Conservation (phyloP, 768 basidiomycete species). For the Suillus subaureus region DNA sequence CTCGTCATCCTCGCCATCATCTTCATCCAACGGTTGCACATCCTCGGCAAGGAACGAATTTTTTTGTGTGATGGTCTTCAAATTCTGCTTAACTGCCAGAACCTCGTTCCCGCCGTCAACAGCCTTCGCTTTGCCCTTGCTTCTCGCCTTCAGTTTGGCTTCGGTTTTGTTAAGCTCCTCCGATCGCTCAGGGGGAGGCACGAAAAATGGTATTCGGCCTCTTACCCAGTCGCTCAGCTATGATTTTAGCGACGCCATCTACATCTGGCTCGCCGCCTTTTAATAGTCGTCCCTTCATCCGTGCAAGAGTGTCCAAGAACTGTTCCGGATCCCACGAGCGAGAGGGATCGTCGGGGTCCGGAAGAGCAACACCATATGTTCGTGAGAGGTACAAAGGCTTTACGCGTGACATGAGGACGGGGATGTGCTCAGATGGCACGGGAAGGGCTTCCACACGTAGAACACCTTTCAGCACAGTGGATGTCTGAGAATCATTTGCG, state of each 20-base stretch:
- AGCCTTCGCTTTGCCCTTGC: constrained; percentile 54
- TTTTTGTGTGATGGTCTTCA: constrained; percentile 87
- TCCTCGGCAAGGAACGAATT: constrained; percentile 87
- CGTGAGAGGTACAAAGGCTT: constrained; percentile 90
- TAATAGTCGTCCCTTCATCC: constrained; percentile 88
- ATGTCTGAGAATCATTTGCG: constrained; percentile 85
- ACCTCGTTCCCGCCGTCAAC: constrained; percentile 39
- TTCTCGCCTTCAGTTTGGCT: constrained; percentile 47
- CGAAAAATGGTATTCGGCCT: constrained; percentile 96
- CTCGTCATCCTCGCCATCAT: constrained; percentile 34
- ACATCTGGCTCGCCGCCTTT: constrained; percentile 95
- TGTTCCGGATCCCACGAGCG: constrained; percentile 71
- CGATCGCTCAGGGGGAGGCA: constrained; percentile 83
- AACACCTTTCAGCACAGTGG: constrained; percentile 94
- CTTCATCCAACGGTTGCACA: constrained; percentile 63
- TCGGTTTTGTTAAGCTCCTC: constrained; percentile 69
- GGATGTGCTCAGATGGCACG: constrained; percentile 91
- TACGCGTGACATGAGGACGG: constrained; percentile 85
- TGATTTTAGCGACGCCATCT: constrained; percentile 91
- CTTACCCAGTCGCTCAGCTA: constrained; percentile 97
- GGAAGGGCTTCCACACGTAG: constrained; percentile 94
- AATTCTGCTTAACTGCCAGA: constrained; percentile 80
- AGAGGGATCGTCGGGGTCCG: constrained; percentile 53
- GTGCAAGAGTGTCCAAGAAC: constrained; percentile 82
- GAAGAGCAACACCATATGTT: constrained; percentile 74